A percentile compares a stretch with the other conserved stretches of the same genome.
These are phyloP conservation scores for Neocallimastix lanati DNA, from an alignment of 192 early-diverging fungal genomes.

Conservation along the genomic window DNA sequence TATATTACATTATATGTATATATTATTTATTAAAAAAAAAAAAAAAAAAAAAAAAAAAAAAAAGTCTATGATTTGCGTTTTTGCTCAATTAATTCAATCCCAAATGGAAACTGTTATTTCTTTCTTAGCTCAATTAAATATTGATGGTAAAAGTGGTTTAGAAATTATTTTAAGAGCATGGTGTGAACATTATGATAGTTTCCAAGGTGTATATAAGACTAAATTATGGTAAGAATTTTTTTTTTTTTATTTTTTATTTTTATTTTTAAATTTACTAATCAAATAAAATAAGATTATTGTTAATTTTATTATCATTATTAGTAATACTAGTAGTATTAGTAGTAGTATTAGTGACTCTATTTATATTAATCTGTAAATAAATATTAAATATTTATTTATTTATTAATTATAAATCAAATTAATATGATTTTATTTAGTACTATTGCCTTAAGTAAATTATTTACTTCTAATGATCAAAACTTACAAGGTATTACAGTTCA, in stretches of 20 bases:
- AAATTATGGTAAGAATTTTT: conserved; percentile 47
- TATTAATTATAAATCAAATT: too few relatives aligned
- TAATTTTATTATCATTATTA: too few relatives aligned
- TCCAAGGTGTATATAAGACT: conserved; percentile 63
- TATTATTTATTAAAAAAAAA: too few relatives aligned
- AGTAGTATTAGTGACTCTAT: too few relatives aligned
- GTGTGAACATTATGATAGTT: conserved; percentile 65
- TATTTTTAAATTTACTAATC: not conserved
- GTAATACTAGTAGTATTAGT: too few relatives aligned
- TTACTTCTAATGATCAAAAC: conserved; percentile 41
- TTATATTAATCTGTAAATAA: not conserved
- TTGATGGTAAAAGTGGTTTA: conserved; percentile 48
- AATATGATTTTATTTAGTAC: conserved; percentile 41
- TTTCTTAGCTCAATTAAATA: conserved; percentile 40
- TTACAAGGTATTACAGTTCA: conserved; percentile 47
- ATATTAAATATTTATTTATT: too few relatives aligned
- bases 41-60: too few relatives aligned
- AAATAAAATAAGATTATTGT: too few relatives aligned
- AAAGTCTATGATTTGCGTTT: conserved; percentile 62
- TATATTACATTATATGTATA: too few relatives aligned
- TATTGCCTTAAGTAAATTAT: conserved; percentile 57
- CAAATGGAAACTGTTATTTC: conserved; percentile 49
- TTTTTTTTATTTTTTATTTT: not conserved
- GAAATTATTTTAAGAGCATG: conserved; percentile 56
- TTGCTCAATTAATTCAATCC: conserved; percentile 60